phyloP scores from a whole-genome alignment of 2,329 filamentous ascomycete species.

The Botryotinia globosa region DNA sequence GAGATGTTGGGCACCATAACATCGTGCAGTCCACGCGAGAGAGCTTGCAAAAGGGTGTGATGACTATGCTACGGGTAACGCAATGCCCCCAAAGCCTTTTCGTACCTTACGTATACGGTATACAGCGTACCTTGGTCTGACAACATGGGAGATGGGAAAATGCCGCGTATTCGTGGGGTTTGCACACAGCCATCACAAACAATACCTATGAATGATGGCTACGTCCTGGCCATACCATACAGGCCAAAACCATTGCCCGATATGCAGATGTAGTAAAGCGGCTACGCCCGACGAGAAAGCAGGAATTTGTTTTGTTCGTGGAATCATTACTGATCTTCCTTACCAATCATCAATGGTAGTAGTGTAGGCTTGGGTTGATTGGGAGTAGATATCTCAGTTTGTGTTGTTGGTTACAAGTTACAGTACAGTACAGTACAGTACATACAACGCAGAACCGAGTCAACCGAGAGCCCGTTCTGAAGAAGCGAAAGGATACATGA shows the following conservation, averaged over 20 bases:
- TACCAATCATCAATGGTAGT: neutral
- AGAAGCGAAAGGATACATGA: conserved; percentile 3
- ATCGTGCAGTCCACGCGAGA: neutral
- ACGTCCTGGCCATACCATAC: neutral
- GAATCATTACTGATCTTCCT: neutral
- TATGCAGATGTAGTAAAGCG: conserved; percentile 6
- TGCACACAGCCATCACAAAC: conserved; percentile 4
- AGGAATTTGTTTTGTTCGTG: neutral
- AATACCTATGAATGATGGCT: neutral
- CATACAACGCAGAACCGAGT: conserved; percentile 11
- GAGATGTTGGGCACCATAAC: conserved; percentile 16
- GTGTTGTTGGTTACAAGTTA: conserved; percentile 6
- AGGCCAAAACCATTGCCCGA: conserved; percentile 12
- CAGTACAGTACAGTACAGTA: too few relatives aligned
- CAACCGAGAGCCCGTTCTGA: conserved; percentile 8
- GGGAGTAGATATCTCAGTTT: neutral
- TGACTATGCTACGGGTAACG: neutral
- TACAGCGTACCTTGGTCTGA: neutral
- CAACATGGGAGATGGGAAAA: conserved; percentile 7
- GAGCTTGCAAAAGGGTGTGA: neutral
- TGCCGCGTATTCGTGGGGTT: conserved; percentile 19
- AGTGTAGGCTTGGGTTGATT: neutral
- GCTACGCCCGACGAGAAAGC: conserved; percentile 15
- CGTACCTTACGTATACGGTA: conserved; percentile 18
- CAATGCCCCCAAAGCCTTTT: conserved; percentile 1